Conservation (phyloP, 2,329 filamentous ascomycete genomes). For the Dactylonectria estremocensis region DNA sequence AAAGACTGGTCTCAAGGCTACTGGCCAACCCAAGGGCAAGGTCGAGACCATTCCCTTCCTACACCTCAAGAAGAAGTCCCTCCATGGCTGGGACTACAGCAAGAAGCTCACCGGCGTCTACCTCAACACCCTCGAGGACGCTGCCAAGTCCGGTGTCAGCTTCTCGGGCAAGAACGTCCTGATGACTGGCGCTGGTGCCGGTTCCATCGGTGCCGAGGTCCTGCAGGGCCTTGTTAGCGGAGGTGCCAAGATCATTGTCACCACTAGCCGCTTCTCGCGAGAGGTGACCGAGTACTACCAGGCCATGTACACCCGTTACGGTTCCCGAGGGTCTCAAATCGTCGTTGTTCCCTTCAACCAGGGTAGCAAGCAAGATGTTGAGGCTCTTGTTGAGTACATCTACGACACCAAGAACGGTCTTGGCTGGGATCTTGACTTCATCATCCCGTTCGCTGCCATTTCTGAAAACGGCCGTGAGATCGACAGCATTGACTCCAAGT, state of each 20-base stretch:
- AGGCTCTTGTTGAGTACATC: constrained; percentile 94
- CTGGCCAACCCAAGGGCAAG: constrained; percentile 83
- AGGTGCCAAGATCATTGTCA: constrained; percentile 96
- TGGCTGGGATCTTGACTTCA: constrained; percentile 97
- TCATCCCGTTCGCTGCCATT: constrained; percentile 97
- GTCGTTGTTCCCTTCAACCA: constrained; percentile 99
- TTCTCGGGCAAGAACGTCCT: constrained; percentile 96
- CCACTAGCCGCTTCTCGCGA: constrained; percentile 95
- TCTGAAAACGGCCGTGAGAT: constrained; percentile 98
- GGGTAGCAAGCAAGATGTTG: constrained; percentile 97
- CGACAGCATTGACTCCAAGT: constrained; percentile 96
- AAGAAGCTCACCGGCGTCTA: constrained; percentile 97
- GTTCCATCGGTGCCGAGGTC: constrained; percentile 97
- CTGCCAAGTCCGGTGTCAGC: constrained; percentile 88
- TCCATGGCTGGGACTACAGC: constrained; percentile 98
- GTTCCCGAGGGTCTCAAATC: constrained; percentile 93
- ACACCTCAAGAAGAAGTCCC: constrained; percentile 93
- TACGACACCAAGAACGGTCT: constrained; percentile 97
- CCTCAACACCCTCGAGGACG: constrained; percentile 90
- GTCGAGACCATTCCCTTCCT: constrained; percentile 98
- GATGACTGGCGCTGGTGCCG: constrained; percentile 98
- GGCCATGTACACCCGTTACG: constrained; percentile 96
- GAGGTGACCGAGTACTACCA: constrained; percentile 99
- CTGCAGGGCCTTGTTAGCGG: constrained; percentile 96
- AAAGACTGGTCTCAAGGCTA: constrained; percentile 66